Conservation (phyloP, 306 rosid species). For the Quercus dentata region DNA sequence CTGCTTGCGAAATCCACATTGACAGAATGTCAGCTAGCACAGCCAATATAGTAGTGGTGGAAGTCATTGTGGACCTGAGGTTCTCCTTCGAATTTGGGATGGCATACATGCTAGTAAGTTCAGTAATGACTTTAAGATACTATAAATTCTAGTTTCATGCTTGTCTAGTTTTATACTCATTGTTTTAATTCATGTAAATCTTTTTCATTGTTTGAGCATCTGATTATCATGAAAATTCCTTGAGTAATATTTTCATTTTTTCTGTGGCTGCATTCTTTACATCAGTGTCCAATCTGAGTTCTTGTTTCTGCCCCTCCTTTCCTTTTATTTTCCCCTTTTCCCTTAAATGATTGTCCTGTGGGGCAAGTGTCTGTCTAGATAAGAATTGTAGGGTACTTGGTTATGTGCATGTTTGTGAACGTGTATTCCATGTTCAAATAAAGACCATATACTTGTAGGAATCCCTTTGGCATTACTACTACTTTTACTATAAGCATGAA, state of each 20-base stretch:
- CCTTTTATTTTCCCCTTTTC: neutral
- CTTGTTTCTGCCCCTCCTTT: neutral
- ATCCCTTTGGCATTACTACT: constrained; percentile 3
- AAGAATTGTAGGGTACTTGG: neutral
- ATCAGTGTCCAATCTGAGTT: neutral
- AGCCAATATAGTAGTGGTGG: neutral
- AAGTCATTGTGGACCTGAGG: neutral
- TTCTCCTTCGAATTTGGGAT: neutral
- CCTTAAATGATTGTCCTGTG: neutral
- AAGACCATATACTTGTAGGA: neutral
- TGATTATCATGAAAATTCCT: neutral
- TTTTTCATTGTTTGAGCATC: neutral
- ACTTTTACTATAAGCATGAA: neutral
- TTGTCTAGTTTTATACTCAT: neutral
- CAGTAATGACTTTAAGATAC: neutral
- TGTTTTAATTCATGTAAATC: neutral
- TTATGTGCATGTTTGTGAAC: neutral
- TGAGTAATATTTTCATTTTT: neutral
- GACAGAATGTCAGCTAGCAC: neutral
- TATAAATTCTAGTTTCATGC: neutral
- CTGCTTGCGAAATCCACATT: neutral
- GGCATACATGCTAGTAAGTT: neutral
- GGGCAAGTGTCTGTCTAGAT: neutral
- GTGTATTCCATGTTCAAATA: neutral
- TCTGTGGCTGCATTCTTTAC: neutral